Evolutionary conservation across 2,329 filamentous ascomycete genomes (phyloP), one percentile per base, ranked within the genome.

Genomic region (Pseudogymnoascus verrucosus): DNA sequence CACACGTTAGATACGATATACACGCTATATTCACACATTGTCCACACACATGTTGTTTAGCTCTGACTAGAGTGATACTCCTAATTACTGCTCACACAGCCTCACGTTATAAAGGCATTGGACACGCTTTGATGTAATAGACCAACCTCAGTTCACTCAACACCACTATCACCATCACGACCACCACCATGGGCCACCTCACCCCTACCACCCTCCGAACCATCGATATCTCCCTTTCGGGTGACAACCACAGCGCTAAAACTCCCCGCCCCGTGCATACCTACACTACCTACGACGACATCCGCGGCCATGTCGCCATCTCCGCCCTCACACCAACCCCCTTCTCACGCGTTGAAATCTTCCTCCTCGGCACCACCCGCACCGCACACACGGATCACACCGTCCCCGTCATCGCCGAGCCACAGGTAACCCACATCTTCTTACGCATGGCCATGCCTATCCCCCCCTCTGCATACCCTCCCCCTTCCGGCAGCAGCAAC

Each of bases 401-500:
- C 26, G 8, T 11, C 14, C 16, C 26, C 28, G 1, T 59, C 6
- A 37, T 31, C 54, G 34, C 10, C 21, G 42, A 5, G 42, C 28
- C 54, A 59, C 23, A 19, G 26, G 26, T 19, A 37, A 19, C 65
- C 19, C 71, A 74, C 66, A 72, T 66, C 64, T 74, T 74, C 60
- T 63, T 74, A 39, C 73, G 69, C 31, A 62, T 74, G 62, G 61
- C 64, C 39, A 74, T 74, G 73, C 73, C 73, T 19, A 67, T 74
- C 19, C 42, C 42, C 21, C 42, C 6, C 4, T 47, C 42, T 47
- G 21, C 42, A 47, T 47, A 47, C 21, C 42, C 42, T 26, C 60
- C 63, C 54, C 70, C 71, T 36, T 64, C 66, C 8, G 62, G 68
- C 0, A 73, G 73, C 61, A 11, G 34, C 26, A 19, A 59, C 54